Conservation (phyloP, 345 rosid species). For the Citrus cavaleriei region DNA sequence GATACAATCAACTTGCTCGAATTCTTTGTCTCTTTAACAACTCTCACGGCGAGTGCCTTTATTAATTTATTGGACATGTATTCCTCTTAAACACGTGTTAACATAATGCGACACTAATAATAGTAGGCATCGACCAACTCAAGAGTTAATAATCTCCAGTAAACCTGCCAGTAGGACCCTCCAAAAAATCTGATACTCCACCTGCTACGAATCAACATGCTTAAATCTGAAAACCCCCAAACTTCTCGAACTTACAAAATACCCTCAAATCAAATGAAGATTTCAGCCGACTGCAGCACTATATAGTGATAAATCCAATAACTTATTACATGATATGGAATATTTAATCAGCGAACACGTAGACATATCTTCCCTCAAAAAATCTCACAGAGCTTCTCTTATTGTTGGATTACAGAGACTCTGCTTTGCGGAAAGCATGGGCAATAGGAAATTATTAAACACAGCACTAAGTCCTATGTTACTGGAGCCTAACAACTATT, state of each 20-base stretch:
- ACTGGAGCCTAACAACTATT: conserved; percentile 7
- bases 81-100: neutral
- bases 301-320: neutral
- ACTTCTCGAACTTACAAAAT: neutral
- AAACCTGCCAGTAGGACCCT: neutral
- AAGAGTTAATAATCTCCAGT: neutral
- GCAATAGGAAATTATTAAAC: neutral
- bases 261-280: neutral
- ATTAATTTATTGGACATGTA: too few species aligned
- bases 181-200: neutral
- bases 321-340: neutral
- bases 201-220: neutral
- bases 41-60: too few species aligned
- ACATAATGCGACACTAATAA: neutral
- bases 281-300: neutral
- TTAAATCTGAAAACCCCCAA: neutral
- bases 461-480: conserved; percentile 13
- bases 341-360: neutral
- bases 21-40: too few species aligned
- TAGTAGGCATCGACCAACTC: too few species aligned
- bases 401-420: neutral
- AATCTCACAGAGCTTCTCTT: neutral
- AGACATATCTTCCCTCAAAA: conserved; percentile 8
- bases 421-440: conserved; percentile 6
- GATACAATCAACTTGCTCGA: neutral